These are phyloP conservation scores for Plasmodium berghei DNA, from an alignment of 169 alveolate species.

Conservation along the genomic window DNA sequence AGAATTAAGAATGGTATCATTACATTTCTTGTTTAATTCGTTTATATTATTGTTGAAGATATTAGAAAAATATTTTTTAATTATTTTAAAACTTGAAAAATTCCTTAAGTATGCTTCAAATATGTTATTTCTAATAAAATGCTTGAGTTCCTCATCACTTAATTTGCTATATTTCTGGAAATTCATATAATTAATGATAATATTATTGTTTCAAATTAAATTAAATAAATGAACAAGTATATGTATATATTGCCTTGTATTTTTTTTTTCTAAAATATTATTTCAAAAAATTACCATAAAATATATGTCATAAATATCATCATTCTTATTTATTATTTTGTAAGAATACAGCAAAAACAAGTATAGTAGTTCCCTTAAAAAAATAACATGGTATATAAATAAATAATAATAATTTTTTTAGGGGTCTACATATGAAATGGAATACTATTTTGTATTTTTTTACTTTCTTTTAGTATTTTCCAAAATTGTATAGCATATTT, in stretches of 20 bases:
- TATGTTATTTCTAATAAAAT: conserved; percentile 8
- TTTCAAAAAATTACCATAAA: conserved; percentile 32
- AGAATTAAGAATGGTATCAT: conserved; percentile 14
- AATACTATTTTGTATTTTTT: conserved; percentile 1
- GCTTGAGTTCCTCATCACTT: conserved; percentile 63
- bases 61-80: conserved; percentile 28
- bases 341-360: conserved; percentile 39
- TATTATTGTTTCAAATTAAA: neutral
- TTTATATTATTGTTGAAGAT: conserved; percentile 36
- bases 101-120: conserved; percentile 31
- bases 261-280: neutral
- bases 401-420: neutral
- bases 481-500: conserved; percentile 28
- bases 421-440: neutral
- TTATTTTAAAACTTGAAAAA: conserved; percentile 30
- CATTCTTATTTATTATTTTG: conserved; percentile 38
- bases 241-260: neutral
- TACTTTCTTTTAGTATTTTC: conserved; percentile 57
- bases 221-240: neutral
- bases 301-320: conserved; percentile 20
- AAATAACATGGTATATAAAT: neutral
- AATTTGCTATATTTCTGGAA: conserved; percentile 25
- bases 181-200: neutral
- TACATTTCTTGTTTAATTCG: conserved; percentile 15
- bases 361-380: conserved; percentile 33